phyloP scores from a whole-genome alignment of 352 stramenopile genomes.

The Phytophthora cactorum region DNA sequence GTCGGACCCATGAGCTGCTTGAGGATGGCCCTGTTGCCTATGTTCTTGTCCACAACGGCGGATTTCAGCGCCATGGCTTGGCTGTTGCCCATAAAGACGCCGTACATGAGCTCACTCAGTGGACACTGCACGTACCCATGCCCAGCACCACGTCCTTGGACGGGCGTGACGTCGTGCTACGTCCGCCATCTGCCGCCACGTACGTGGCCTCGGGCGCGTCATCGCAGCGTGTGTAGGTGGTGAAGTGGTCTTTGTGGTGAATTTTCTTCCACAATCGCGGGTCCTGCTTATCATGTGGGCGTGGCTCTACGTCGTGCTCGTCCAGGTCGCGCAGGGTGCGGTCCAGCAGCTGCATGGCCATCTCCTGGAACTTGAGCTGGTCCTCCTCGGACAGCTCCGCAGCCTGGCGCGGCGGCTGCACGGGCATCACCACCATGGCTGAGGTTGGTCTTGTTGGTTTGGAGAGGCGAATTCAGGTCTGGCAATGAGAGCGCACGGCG shows the following conservation, averaged over 20 bases:
- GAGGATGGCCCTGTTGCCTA: slow-evolving; percentile 45
- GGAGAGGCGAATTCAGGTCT: slow-evolving; percentile 30
- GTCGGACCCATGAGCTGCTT: slow-evolving; percentile 40
- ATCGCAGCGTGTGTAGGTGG: slow-evolving; percentile 40
- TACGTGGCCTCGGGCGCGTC: slow-evolving; percentile 36
- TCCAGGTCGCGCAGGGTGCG: slow-evolving; percentile 44
- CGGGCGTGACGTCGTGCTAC: slow-evolving; percentile 33
- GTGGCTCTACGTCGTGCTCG: slow-evolving; percentile 37
- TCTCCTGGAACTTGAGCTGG: slow-evolving; percentile 44
- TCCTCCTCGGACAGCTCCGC: slow-evolving; percentile 32
- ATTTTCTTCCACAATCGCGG: slow-evolving; percentile 43
- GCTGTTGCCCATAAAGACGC: slow-evolving; percentile 37
- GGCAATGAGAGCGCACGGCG: background rate
- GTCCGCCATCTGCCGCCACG: slow-evolving; percentile 33
- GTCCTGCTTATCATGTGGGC: slow-evolving; percentile 34
- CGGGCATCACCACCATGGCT: slow-evolving; percentile 20
- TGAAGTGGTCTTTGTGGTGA: slow-evolving; percentile 39
- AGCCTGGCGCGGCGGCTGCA: slow-evolving; percentile 26
- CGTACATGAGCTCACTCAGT: slow-evolving; percentile 56
- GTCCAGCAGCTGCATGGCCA: slow-evolving; percentile 46
- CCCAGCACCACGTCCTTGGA: slow-evolving; percentile 50
- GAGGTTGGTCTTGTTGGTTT: slow-evolving; percentile 1
- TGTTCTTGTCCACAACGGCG: slow-evolving; percentile 44
- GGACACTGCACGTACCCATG: slow-evolving; percentile 52
- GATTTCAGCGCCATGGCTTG: slow-evolving; percentile 39